Evolutionary conservation across 371 early-diverging fungal genomes (phyloP).

Genomic region (Mucor lusitanicus): DNA sequence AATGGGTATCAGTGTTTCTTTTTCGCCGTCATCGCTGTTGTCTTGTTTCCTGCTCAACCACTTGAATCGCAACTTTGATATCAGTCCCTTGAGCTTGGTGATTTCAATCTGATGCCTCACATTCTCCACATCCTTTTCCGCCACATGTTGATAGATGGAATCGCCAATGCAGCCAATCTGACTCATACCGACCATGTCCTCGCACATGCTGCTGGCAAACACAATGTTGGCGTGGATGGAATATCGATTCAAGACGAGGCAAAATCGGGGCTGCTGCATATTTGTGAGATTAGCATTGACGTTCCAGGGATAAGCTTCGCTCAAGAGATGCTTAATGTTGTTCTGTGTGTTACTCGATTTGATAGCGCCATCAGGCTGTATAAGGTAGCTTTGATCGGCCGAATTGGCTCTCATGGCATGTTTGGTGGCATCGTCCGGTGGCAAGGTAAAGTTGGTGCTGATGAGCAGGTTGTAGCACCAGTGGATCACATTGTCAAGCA

Average conservation of each 20-base stretch:
- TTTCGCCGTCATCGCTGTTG: background rate
- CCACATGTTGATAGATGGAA: conserved; percentile 12
- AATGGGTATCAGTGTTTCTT: background rate
- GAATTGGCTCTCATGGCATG: conserved; percentile 31
- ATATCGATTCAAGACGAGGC: conserved; percentile 23
- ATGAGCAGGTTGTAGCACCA: conserved; percentile 40
- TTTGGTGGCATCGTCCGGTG: conserved; percentile 4
- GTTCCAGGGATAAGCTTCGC: conserved; percentile 24
- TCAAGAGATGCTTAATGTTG: conserved; percentile 13
- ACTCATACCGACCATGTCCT: conserved; percentile 4
- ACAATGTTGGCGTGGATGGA: conserved; percentile 9
- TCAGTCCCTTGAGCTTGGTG: conserved; percentile 5
- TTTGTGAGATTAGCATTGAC: conserved; percentile 13
- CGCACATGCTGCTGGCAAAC: conserved; percentile 19
- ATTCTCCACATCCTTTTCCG: background rate
- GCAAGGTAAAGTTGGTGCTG: conserved; percentile 23
- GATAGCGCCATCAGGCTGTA: conserved; percentile 21
- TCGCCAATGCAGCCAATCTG: conserved; percentile 12
- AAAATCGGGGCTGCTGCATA: conserved; percentile 23
- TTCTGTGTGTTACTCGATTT: conserved; percentile 29
- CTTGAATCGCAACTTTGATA: conserved; percentile 10
- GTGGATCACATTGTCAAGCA: conserved; percentile 31
- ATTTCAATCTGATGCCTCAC: conserved; percentile 17
- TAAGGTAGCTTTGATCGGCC: conserved; percentile 25
- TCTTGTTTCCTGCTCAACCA: conserved; percentile 7